phyloP scores from a whole-genome alignment of 306 rosid genomes.

The Trifolium dubium region DNA sequence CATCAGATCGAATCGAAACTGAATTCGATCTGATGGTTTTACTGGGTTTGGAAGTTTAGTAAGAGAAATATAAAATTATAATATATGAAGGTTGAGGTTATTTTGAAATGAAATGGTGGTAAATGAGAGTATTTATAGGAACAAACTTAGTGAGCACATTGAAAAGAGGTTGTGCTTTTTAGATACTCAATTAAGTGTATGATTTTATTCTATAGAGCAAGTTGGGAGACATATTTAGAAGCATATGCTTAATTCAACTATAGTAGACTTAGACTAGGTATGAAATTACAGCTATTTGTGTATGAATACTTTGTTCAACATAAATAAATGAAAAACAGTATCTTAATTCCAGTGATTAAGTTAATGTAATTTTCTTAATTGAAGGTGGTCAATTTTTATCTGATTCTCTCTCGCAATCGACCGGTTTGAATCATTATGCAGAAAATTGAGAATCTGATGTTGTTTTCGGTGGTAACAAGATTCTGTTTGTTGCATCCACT shows the following conservation, averaged over 20 bases:
- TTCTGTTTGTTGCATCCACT: constrained; percentile 64
- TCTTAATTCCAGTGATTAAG: constrained; percentile 37
- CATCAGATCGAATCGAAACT: constrained; percentile 56
- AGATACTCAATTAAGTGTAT: constrained; percentile 60
- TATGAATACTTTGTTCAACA: constrained; percentile 33
- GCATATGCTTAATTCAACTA: constrained; percentile 47
- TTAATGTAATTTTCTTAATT: constrained; percentile 33
- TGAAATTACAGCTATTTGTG: constrained; percentile 40
- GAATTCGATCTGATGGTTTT: constrained; percentile 64
- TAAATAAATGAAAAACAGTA: constrained; percentile 38
- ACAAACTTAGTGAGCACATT: constrained; percentile 50
- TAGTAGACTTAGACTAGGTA: constrained; percentile 34
- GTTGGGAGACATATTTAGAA: constrained; percentile 59
- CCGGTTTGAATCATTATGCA: constrained; percentile 60
- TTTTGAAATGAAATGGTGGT: constrained; percentile 61
- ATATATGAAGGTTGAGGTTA: constrained; percentile 51
- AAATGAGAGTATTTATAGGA: constrained; percentile 83
- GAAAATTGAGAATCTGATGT: constrained; percentile 42
- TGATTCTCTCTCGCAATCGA: constrained; percentile 70
- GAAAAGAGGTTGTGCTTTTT: constrained; percentile 63
- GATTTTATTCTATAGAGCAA: constrained; percentile 57
- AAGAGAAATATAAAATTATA: constrained; percentile 47
- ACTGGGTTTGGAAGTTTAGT: constrained; percentile 47
- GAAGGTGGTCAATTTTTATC: constrained; percentile 56
- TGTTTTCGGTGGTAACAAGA: constrained; percentile 57